Base-by-base conservation (phyloP, 2,329 filamentous ascomycete genomes). In the Colletotrichum plurivorum region DNA sequence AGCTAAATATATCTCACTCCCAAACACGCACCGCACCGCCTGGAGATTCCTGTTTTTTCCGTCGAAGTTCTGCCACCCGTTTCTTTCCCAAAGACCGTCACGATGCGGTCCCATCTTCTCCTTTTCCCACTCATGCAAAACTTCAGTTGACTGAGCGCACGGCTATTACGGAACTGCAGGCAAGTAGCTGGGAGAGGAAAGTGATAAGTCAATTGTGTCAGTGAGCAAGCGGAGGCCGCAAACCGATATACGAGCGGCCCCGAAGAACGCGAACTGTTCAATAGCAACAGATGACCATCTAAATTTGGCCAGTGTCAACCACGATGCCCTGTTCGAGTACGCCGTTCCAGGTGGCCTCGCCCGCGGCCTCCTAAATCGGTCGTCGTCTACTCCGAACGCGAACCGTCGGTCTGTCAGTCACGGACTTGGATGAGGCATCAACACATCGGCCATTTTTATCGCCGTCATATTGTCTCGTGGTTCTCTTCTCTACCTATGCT, bases 131-230 rank as follows among this genome's bases (percentile, higher is more conserved):
- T 25, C 45, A 45, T 55, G 49, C 10, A 43, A 45, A 18, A 46
- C 54, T 68, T 55, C 48, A 25, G 54, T 48, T 59, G 54, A 59
- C 49, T 43, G 61, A 59, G 65, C 65, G 53, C 60, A 64, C 46
- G 65, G 65, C 60, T 59, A 22, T 20, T 18, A 20, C 60, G 52
- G 60, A 58, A 57, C n/a, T 25, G 16, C 25, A 18, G 15, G 18
- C 13, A 60, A 16, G 39, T 20, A 12, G 13, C 15, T 13, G 13
- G 27, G 27, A 10, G 27, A 31, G 27, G 9, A 31, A 9, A 7
- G 7, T 8, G 48, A 48, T 9, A 31, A 36, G 22, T 22, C 5
- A 49, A 59, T 49, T 43, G 12, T 43, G 41, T 31, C 27, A 31
- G 27, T 31, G 27, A 31, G 22, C 39, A 43, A 12, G 5, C 9